A percentile compares a stretch with the other conserved stretches of the same genome.
phyloP scores from a whole-genome alignment of 768 basidiomycete species.

The Cyclocybe cylindracea region DNA sequence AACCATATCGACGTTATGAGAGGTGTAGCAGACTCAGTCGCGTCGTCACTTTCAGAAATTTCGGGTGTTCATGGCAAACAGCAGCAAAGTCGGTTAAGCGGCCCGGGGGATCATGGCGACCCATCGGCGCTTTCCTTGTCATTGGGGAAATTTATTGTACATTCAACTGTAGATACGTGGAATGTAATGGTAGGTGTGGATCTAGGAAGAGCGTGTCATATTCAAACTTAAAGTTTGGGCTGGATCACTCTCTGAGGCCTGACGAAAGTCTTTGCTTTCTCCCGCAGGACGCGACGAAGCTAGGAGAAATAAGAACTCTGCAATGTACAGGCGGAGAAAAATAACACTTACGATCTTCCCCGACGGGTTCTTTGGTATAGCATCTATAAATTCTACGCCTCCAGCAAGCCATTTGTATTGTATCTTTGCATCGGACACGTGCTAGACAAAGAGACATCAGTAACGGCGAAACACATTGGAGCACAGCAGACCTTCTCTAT shows the following conservation, averaged over 20 bases:
- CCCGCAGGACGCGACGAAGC: conserved; percentile 55
- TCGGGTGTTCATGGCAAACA: conserved; percentile 19
- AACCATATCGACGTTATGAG: conserved; percentile 48
- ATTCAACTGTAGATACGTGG: too few species aligned
- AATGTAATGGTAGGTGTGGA: neutral
- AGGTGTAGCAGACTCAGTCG: conserved; percentile 3
- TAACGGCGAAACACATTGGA: neutral
- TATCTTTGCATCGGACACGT: conserved; percentile 58
- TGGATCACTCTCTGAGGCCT: conserved; percentile 4
- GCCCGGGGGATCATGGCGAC: too few species aligned
- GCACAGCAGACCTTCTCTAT: conserved; percentile 53
- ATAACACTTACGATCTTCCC: conserved; percentile 57
- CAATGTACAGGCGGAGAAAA: neutral
- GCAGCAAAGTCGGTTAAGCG: conserved; percentile 10
- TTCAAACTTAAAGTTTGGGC: conserved; percentile 12
- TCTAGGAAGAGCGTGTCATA: neutral
- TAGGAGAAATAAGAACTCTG: conserved; percentile 11
- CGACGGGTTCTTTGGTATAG: conserved; percentile 69
- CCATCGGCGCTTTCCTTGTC: too few species aligned
- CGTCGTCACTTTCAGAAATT: conserved; percentile 17
- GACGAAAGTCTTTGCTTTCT: conserved; percentile 38
- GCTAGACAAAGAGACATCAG: conserved; percentile 28
- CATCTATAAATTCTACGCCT: conserved; percentile 62
- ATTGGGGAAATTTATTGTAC: too few species aligned
- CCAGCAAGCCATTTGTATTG: conserved; percentile 63